Base-by-base conservation (phyloP, 2,329 filamentous ascomycete genomes). In the Aspergillus cejpii region DNA sequence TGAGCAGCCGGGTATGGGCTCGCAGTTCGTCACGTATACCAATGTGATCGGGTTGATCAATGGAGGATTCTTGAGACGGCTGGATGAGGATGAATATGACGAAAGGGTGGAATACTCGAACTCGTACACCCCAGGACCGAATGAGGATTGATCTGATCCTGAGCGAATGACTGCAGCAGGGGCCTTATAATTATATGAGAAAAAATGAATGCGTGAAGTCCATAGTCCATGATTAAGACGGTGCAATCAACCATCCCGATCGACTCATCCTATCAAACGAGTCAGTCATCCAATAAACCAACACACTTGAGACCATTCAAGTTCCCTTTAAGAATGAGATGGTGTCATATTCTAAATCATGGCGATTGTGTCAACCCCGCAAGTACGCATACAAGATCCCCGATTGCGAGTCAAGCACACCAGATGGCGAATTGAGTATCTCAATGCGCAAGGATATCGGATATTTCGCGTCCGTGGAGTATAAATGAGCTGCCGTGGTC, bases 1-100 rank as follows among this genome's bases (percentile, higher is more conserved):
- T 46, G 71, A 71, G 6, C 73, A 77, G 60, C 72, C 71, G 0
- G 74, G 74, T 0, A 62, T 73, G 28, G 74, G 74, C 27, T 55
- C 71, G 34, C 63, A 70, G 39, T 66, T 60, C 38, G 46, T 58
- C 34, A 47, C 53, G 3, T 60, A 51, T 7, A 46, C 43, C 3
- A 63, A 51, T 33, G 61, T 73, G 2, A 39, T 53, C 23, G 47
- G 46, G 2, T 50, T 73, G 44, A 39, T 72, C n/a, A 48, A 51
- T 4, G 52, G 49, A 1, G 66, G 66, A 1, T 65, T 53, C 41
- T 43, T 72, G 40, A 56, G 58, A 39, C 51, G 59, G 14, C 45
- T 59, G 39, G 26, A 29, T 6, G 40, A 47, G 14, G 33, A 48
- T 14, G 52, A 56, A 12, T 59, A 58, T 47, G 55, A 58, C 41